Evolutionary conservation across 2,329 filamentous ascomycete genomes (phyloP).

Genomic region (Fusarium liriodendri): DNA sequence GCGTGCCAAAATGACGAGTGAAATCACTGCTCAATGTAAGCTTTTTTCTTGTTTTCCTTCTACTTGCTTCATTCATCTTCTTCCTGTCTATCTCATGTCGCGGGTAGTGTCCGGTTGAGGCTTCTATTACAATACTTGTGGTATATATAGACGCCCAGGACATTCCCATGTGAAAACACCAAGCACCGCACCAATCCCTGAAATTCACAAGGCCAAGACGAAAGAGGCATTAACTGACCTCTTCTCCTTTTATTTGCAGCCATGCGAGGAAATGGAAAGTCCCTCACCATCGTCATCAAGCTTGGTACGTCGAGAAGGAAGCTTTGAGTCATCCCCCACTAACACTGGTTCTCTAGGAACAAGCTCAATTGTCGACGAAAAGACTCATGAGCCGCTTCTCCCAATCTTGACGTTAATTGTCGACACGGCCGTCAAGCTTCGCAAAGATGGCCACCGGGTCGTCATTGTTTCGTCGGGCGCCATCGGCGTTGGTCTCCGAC

Average conservation of each 20-base stretch:
- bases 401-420: conserved; percentile 93
- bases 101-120: conserved; percentile 20
- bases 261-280: conserved; percentile 70
- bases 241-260: conserved; percentile 50
- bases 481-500: conserved; percentile 90
- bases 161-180: conserved; percentile 22
- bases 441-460: conserved; percentile 91
- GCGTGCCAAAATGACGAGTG: conserved; percentile 44
- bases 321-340: conserved; percentile 27
- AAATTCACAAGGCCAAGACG: background rate
- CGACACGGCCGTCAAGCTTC: conserved; percentile 88
- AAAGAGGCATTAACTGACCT: conserved; percentile 64
- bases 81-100: conserved; percentile 3
- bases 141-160: conserved; percentile 1
- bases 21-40: conserved; percentile 42
- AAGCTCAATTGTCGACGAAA: conserved; percentile 98
- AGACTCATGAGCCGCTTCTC: conserved; percentile 90
- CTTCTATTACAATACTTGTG: conserved; percentile 25
- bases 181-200: conserved; percentile 2
- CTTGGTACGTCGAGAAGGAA: conserved; percentile 69
- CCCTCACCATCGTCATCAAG: conserved; percentile 79
- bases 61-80: conserved; percentile 24
- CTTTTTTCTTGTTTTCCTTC: conserved; percentile 2
- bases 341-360: conserved; percentile 76
- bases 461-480: conserved; percentile 97